Evolutionary conservation across 768 basidiomycete species (phyloP).

Genomic region (Xanthoconium purpureum): DNA sequence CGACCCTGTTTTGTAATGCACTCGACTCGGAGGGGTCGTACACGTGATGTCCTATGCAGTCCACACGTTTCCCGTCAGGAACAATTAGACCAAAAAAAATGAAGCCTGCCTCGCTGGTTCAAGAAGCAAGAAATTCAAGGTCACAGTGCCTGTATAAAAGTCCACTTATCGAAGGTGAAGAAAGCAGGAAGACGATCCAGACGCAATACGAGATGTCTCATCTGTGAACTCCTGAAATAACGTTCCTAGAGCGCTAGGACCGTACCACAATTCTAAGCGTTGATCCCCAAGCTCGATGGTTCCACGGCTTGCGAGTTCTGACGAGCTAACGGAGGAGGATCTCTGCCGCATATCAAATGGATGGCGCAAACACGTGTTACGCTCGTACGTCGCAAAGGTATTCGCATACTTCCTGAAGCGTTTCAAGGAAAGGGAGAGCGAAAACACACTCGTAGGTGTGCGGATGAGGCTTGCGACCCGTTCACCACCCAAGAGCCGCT

Average conservation of each 20-base stretch:
- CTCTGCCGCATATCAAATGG: too few species aligned
- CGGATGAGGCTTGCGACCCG: too few species aligned
- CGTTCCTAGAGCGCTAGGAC: slow-evolving; percentile 43
- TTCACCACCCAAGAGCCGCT: too few species aligned
- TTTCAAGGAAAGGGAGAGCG: too few species aligned
- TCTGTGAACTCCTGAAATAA: slow-evolving; percentile 39
- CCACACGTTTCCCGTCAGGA: too few species aligned
- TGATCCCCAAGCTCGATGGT: slow-evolving; percentile 29
- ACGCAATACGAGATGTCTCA: slow-evolving; percentile 8
- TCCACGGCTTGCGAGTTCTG: slow-evolving; percentile 17
- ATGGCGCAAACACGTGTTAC: slow-evolving; percentile 41
- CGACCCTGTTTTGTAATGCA: slow-evolving; percentile 18
- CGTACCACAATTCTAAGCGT: slow-evolving; percentile 41
- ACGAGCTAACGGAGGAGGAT: neutral
- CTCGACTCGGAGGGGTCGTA: slow-evolving; percentile 28
- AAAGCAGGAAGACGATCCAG: neutral
- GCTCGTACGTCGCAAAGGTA: slow-evolving; percentile 22
- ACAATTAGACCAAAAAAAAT: too few species aligned
- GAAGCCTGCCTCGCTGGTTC: neutral
- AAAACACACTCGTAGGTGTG: too few species aligned
- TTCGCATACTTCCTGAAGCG: too few species aligned
- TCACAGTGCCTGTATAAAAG: slow-evolving; percentile 53
- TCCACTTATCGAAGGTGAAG: slow-evolving; percentile 32
- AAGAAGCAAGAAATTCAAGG: slow-evolving; percentile 16
- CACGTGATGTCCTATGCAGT: slow-evolving; percentile 25